Evolutionary conservation across 345 rosid genomes (phyloP).

Genomic region (Iberis pinnata): DNA sequence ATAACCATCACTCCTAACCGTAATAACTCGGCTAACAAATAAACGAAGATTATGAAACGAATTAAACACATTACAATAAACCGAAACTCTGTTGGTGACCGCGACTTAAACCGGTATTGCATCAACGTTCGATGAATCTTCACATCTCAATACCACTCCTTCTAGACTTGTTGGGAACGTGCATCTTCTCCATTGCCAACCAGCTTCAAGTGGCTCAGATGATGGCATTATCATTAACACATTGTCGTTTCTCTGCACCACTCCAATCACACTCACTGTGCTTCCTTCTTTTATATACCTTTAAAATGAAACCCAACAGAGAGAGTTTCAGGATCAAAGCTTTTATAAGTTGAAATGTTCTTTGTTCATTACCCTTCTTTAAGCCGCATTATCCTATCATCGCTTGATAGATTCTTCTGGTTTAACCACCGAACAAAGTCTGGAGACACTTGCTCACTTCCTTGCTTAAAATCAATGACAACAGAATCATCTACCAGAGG

Average conservation of each 20-base stretch:
- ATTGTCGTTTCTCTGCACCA: slow-evolving; percentile 87
- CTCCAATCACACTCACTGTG: slow-evolving; percentile 92
- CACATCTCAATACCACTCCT: slow-evolving; percentile 90
- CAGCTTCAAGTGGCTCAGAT: slow-evolving; percentile 74
- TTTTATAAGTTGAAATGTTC: no score
- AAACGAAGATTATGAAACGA: slow-evolving; percentile 11
- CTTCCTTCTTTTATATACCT: slow-evolving; percentile 99
- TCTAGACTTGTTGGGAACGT: slow-evolving; percentile 83
- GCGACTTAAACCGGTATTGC: slow-evolving; percentile 74
- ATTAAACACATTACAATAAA: slow-evolving; percentile 23
- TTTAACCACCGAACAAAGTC: slow-evolving; percentile 82
- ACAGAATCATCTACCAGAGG: slow-evolving; percentile 87
- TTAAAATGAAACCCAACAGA: slow-evolving; percentile 6
- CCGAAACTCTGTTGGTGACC: slow-evolving; percentile 10
- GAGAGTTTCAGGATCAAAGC: neutral
- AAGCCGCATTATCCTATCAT: slow-evolving; percentile 81
- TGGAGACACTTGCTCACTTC: slow-evolving; percentile 57
- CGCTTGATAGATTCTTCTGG: slow-evolving; percentile 77
- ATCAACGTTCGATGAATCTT: slow-evolving; percentile 81
- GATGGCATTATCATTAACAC: slow-evolving; percentile 94
- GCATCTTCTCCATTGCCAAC: slow-evolving; percentile 85
- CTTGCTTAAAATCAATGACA: slow-evolving; percentile 59
- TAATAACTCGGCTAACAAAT: slow-evolving; percentile 13
- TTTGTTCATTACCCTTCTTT: slow-evolving; percentile 99
- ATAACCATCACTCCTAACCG: slow-evolving; percentile 7